Evolutionary conservation across 2,329 filamentous ascomycete species (phyloP).

Genomic region (Chrysoporthe cubensis): DNA sequence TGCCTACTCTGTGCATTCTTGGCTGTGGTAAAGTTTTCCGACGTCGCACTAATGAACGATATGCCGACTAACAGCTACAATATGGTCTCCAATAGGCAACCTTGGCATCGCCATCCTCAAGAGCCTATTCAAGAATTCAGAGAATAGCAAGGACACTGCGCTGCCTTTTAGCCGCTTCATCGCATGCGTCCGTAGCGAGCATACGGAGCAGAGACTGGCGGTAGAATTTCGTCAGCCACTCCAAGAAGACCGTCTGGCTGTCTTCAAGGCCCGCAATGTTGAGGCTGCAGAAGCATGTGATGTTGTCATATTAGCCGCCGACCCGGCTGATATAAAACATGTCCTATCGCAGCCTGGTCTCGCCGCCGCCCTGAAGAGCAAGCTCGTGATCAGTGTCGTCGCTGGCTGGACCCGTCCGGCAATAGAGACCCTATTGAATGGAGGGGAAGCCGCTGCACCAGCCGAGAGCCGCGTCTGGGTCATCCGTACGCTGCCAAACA

Average conservation of each 20-base stretch:
- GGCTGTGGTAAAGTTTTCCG: constrained; percentile 27
- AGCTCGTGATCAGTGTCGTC: constrained; percentile 55
- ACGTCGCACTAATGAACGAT: too few relatives aligned
- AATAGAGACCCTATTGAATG: constrained; percentile 36
- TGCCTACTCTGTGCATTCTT: constrained; percentile 26
- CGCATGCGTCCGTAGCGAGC: constrained; percentile 30
- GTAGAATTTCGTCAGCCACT: constrained; percentile 35
- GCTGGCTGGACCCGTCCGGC: constrained; percentile 52
- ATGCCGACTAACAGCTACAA: not conserved
- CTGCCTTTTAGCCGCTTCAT: too few relatives aligned
- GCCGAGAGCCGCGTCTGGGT: constrained; percentile 32
- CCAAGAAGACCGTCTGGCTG: too few relatives aligned
- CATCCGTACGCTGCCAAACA: constrained; percentile 42
- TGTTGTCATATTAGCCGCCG: constrained; percentile 50
- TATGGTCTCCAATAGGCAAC: constrained; percentile 34
- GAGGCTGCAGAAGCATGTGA: constrained; percentile 42
- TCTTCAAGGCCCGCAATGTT: constrained; percentile 31
- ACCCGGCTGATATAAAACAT: constrained; percentile 47
- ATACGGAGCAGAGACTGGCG: constrained; percentile 32
- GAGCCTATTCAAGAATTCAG: constrained; percentile 35
- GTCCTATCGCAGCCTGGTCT: constrained; percentile 45
- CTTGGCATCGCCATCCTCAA: constrained; percentile 39
- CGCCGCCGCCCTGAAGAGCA: constrained; percentile 43
- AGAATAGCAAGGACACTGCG: constrained; percentile 22
- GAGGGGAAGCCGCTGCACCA: constrained; percentile 32